Evolutionary conservation across 352 stramenopile species (phyloP), one percentile per base, ranked within the genome.

Genomic region (Phytophthora citrophthora): DNA sequence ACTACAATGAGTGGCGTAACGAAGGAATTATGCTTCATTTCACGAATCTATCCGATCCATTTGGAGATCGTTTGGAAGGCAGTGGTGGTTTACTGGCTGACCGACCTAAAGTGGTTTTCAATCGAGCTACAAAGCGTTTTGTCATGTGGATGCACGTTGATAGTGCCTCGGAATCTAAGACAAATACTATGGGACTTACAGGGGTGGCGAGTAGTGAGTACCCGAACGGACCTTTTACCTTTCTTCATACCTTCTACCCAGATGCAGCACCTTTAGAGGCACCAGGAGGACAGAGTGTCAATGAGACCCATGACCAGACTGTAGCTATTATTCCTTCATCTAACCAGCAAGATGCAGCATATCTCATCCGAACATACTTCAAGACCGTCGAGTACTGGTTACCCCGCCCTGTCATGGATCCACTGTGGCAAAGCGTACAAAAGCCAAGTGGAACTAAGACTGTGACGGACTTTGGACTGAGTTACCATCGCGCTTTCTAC

Each of bases 121-220:
- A 98, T 68, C 76, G 81, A 18, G 64, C 70, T 3, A 96, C 81
- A 6, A 61, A 79, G 32, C 79, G 91, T 31, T 98, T 97, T 65
- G 96, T 99, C 3, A 98, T 99, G 96, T 99, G 96, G 96, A 96
- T 98, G 81, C 88, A 96, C 43, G 87, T 99, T 12, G 94, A 99
- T 68, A 95, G 97, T 62, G 64, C 50, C 7, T 82, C 67, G 12
- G n/a, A 26, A 1, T 57, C 54, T 31, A 27, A 40, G 45, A 15
- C 44, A 7, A 91, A 93, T 54, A 84, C 86, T 1, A 88, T 98
- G 67, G 96, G 91, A 23, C 77, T 98, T 45, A 92, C 79, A 4
- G 94, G 89, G 10, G 88, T 99, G 3, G 95, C 96, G 7, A 93
- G 82, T 1, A 95, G 88, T 39, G 57, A 78, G 9, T 98, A 93